Conservation (phyloP, 2,329 filamentous ascomycete genomes). For the Hymenoscyphus linearis region DNA sequence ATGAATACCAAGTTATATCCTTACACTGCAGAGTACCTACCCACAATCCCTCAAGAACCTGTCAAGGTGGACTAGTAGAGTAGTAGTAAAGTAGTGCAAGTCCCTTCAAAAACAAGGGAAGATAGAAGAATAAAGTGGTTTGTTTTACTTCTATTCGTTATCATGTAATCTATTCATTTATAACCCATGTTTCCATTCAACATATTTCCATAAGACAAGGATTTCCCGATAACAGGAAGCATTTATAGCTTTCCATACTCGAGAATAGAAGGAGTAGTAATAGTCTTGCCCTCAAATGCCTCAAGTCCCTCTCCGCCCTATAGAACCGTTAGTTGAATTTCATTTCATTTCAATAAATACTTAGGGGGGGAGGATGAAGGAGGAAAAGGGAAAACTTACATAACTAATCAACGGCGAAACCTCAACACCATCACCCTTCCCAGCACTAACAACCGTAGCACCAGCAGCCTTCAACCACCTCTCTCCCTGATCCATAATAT, state of each 20-base stretch:
- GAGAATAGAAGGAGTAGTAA: constrained; percentile 48
- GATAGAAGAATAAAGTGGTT: no score
- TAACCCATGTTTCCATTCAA: constrained; percentile 4
- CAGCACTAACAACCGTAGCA: constrained; percentile 64
- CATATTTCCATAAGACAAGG: no score
- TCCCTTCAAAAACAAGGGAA: not conserved
- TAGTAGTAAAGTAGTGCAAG: no score
- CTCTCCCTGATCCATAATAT: constrained; percentile 86
- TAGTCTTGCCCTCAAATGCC: constrained; percentile 46
- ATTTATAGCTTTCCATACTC: constrained; percentile 36
- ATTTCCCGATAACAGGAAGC: not conserved
- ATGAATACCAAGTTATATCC: no score
- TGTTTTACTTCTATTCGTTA: not conserved
- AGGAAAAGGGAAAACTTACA: constrained; percentile 53
- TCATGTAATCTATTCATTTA: not conserved
- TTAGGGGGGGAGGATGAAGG: no score
- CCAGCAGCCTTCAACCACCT: constrained; percentile 81
- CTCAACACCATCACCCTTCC: constrained; percentile 66
- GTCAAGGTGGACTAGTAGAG: no score
- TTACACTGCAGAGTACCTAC: no score
- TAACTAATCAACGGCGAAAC: constrained; percentile 93
- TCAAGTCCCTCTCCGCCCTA: constrained; percentile 61
- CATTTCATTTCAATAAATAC: not conserved
- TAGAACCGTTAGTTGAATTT: constrained; percentile 44
- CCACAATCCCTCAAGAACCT: no score